Evolutionary conservation across 257 asterid genomes (phyloP), one percentile per base, ranked within the genome.

Genomic region (Salvia splendens): DNA sequence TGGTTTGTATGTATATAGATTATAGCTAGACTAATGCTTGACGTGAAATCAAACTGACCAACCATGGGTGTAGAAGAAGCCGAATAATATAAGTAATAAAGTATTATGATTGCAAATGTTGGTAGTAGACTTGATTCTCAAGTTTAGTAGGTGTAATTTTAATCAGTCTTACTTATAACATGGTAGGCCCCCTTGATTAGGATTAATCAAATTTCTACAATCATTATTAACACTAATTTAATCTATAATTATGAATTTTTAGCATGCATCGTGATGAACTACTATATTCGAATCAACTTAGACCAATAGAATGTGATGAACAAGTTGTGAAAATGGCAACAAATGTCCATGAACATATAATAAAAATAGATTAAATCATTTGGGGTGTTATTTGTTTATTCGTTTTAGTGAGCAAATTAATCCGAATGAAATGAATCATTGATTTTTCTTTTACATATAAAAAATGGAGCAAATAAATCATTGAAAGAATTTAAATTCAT

Each of bases 1-100:
- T 38, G 36, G 46, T 54, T n/a, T 46, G 38, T 69, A 7, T 50
- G 47, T 48, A 5, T 35, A 38, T 62, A 50, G n/a, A n/a, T n/a
- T 17, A 17, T 24, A 24, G 2, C 30, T 24, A 24, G 65, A 56
- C 5, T 35, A 14, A 61, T 75, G 79, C 78, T 80, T 80, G 82
- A 52, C 81, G 76, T 65, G 61, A 62, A 71, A 79, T 74, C 77
- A 75, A 58, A 57, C 45, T 50, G 65, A 8, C 3, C 43, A 67
- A 56, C 73, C 49, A 70, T 17, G 62, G 67, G 84, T 75, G 61
- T 32, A 20, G 65, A 38, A 73, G 84, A 84, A 84, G 86, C 84
- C 66, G 68, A 52, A 15, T 3, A 69, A 33, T 38, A 33, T 11
- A 68, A 24, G 30, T 69, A 56, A 71, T 61, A 12, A 74, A 48